Conservation (phyloP, 116 monocot species). For the Trichopus zeylanicus region DNA sequence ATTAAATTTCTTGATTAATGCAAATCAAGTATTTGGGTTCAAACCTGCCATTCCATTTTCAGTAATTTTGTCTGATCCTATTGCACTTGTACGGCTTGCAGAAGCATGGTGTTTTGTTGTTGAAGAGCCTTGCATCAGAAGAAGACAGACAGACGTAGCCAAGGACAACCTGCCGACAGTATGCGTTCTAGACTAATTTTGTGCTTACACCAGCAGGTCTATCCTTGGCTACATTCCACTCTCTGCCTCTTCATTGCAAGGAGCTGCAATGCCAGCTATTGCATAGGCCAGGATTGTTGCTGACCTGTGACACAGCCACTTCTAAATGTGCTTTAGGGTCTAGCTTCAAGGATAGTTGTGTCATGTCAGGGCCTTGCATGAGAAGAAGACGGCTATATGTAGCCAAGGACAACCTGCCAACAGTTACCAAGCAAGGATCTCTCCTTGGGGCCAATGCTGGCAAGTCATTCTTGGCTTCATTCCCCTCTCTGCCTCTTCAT, state of each 20-base stretch:
- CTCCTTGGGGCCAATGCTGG: neutral
- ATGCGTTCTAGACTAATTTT: neutral
- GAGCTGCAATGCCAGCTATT: neutral
- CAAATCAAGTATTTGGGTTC: no score
- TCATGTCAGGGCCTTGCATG: conserved; percentile 1
- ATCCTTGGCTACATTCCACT: neutral
- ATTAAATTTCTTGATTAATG: no score
- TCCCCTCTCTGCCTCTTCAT: neutral
- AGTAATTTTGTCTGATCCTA: no score
- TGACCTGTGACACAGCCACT: neutral
- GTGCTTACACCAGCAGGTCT: no score
- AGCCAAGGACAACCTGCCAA: conserved; percentile 15
- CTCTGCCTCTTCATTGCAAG: neutral
- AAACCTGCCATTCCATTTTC: no score
- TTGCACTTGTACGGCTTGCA: no score
- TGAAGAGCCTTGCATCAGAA: conserved; percentile 6
- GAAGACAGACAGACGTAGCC: conserved; percentile 16
- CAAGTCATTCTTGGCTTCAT: conserved; percentile 6
- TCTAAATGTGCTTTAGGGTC: neutral
- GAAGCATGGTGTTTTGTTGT: neutral
- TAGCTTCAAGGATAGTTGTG: neutral
- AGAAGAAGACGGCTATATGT: conserved; percentile 15
- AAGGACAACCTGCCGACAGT: conserved; percentile 9
- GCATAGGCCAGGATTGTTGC: no score
- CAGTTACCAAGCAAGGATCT: neutral